Base-by-base conservation (phyloP, 176 grass and related monocot species). In the Stipa capillata region DNA sequence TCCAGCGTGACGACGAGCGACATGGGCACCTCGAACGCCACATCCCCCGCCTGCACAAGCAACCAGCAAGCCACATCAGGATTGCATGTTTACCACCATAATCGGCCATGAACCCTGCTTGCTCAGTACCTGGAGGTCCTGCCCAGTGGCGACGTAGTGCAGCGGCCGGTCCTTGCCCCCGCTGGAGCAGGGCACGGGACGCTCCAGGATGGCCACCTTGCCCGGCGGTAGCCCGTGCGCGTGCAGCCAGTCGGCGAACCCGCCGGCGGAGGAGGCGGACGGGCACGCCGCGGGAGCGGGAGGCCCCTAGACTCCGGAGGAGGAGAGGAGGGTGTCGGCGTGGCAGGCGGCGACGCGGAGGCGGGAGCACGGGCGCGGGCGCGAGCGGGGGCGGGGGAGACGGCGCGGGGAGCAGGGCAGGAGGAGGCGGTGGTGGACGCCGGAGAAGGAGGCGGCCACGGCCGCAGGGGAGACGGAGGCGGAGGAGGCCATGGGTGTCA, bases 1-100 rank as follows among this genome's bases (percentile, higher is more conserved):
- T 99, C 96, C 53, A 99, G 83, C 3, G 96, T 99, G 25, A 99
- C 96, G 8, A 93, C 90, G 16, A 95, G 78, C 36, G 87, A 93
- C 80, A 93, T 99, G 21, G 96, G 96, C 73, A 99, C 86, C 53
- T 78, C 87, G 72, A 95, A 99, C 21, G 84, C 96, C 49, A 93
- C 88, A 93, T 99, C 96, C 43, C 92, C 92, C 7, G 70, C 90
- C 96, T 99, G 90, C 40, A 24, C 63, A 55, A 68, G 42, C 62
- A 86, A 50, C 13, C 15, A 74, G 35, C 31, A 15, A 35, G 41
- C 36, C 45, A 60, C 37, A 79, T 72, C 49, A 67, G 23, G 13
- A 68, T 82, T 16, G 16, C 50, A 43, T 57, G 67, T 77, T 43
- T 64, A 45, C 27, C 37, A 35, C 47, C 12, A n/a, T 20, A 83